Evolutionary conservation across 75 land plant species (phyloP).

Genomic region (Isoetes taiwanensis): DNA sequence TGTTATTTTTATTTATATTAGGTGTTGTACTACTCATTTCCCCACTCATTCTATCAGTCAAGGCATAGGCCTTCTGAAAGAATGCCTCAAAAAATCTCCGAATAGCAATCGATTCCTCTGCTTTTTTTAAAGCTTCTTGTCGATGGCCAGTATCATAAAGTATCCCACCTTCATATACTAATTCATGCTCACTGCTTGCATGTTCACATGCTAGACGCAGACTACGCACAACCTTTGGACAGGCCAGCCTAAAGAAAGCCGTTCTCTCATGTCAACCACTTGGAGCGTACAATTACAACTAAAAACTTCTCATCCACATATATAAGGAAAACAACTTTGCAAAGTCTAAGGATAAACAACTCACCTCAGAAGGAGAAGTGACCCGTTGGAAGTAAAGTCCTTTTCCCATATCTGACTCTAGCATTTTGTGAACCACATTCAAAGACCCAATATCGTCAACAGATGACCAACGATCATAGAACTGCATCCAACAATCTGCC

Average conservation of each 20-base stretch:
- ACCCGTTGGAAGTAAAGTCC: slow-evolving; percentile 86
- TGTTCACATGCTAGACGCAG: slow-evolving; percentile 74
- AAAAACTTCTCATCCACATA: too few relatives aligned
- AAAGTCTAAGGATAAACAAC: too few relatives aligned
- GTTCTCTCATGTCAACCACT: too few relatives aligned
- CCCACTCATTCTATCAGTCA: slow-evolving; percentile 90
- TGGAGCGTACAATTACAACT: too few relatives aligned
- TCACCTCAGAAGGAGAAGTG: slow-evolving; percentile 87
- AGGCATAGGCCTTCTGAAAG: slow-evolving; percentile 89
- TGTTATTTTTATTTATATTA: too few relatives aligned
- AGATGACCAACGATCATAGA: slow-evolving; percentile 92
- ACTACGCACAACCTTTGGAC: slow-evolving; percentile 93
- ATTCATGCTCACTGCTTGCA: slow-evolving; percentile 68
- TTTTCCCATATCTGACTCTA: slow-evolving; percentile 81
- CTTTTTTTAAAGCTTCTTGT: slow-evolving; percentile 76
- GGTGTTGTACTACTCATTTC: too few relatives aligned
- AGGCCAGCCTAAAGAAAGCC: slow-evolving; percentile 69
- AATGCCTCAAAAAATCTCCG: slow-evolving; percentile 93
- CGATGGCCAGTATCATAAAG: slow-evolving; percentile 94
- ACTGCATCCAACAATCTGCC: slow-evolving; percentile 95
- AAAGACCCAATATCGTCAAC: slow-evolving; percentile 97
- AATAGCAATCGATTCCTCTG: slow-evolving; percentile 71
- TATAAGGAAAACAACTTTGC: too few relatives aligned
- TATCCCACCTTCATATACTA: slow-evolving; percentile 98
- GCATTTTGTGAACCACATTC: slow-evolving; percentile 93